Evolutionary conservation across 2,329 filamentous ascomycete genomes (phyloP).

Genomic region (Penicillium sclerotiorum): DNA sequence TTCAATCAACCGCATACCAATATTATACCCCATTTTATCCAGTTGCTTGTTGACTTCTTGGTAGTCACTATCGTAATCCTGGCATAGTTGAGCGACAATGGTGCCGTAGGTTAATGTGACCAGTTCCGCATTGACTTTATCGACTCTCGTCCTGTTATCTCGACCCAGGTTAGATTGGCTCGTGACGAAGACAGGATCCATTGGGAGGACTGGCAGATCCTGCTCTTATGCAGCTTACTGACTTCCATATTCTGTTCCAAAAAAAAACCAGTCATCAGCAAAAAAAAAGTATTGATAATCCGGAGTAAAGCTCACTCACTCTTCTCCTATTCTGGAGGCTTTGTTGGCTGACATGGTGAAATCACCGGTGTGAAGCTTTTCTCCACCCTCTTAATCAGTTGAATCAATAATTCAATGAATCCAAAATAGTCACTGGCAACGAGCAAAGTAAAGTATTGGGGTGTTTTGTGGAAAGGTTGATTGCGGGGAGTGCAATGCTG

Average conservation of each 20-base stretch:
- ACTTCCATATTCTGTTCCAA: constrained; percentile 83
- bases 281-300: constrained; percentile 3
- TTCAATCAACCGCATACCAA: constrained; percentile 91
- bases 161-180: not conserved
- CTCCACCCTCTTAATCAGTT: not conserved
- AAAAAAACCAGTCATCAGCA: constrained; percentile 36
- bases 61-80: constrained; percentile 94
- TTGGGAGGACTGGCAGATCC: not conserved
- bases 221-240: constrained; percentile 47
- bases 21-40: constrained; percentile 99
- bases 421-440: not conserved
- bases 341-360: constrained; percentile 61
- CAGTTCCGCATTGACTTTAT: constrained; percentile 97
- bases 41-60: constrained; percentile 95
- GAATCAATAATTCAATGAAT: not conserved
- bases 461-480: constrained; percentile 7
- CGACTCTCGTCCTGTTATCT: constrained; percentile 74
- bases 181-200: not conserved
- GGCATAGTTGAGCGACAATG: constrained; percentile 93
- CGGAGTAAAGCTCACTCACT: constrained; percentile 57
- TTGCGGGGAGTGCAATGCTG: constrained; percentile 25
- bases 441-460: not conserved
- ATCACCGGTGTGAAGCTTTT: not conserved
- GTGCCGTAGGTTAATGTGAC: constrained; percentile 98
- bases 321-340: constrained; percentile 71